Percentiles rank a stretch among this genome's conserved stretches.
Conservation (phyloP, 2,329 filamentous ascomycete genomes). For the Sordariomycetes sp. region DNA sequence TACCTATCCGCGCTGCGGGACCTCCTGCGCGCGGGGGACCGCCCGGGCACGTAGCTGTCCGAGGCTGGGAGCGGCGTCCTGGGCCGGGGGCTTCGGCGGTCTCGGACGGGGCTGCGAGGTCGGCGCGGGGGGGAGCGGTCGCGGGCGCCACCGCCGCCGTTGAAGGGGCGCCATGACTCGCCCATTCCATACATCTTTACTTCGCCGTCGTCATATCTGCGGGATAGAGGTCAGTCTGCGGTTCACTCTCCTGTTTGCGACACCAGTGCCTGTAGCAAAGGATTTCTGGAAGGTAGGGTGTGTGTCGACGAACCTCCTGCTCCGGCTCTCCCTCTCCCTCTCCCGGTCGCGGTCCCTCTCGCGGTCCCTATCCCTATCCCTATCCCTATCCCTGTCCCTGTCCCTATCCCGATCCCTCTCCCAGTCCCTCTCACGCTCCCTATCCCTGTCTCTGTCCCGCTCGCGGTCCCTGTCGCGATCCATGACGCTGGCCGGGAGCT, state of each 20-base stretch:
- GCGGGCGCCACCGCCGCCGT: slow-evolving; percentile 20
- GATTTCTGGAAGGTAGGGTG: neutral
- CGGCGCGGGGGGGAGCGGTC: slow-evolving; percentile 26
- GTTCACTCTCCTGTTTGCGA: neutral
- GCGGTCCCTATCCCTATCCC: slow-evolving; percentile 2
- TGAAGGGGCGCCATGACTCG: slow-evolving; percentile 47
- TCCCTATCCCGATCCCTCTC: slow-evolving; percentile 4
- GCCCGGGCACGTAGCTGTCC: slow-evolving; percentile 31
- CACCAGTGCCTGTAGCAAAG: neutral
- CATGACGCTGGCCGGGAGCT: neutral
- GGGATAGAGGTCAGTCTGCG: neutral
- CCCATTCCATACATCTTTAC: slow-evolving; percentile 48
- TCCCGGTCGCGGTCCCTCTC: slow-evolving; percentile 2
- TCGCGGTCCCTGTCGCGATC: slow-evolving; percentile 11
- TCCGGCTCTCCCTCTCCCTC: slow-evolving; percentile 1
- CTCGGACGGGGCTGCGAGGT: slow-evolving; percentile 16
- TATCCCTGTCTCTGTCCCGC: slow-evolving; percentile 14
- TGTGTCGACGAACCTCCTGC: slow-evolving; percentile 1
- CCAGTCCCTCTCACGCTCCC: slow-evolving; percentile 2
- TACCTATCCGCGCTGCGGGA: slow-evolving; percentile 28
- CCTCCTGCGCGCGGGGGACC: slow-evolving; percentile 26
- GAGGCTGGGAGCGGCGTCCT: slow-evolving; percentile 23
- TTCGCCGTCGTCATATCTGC: slow-evolving; percentile 48
- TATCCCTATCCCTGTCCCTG: slow-evolving; percentile 2
- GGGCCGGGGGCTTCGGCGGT: slow-evolving; percentile 20